Evolutionary conservation across 2,329 filamentous ascomycete genomes (phyloP), one percentile per base, ranked within the genome.

Genomic region (Colletotrichum lini): DNA sequence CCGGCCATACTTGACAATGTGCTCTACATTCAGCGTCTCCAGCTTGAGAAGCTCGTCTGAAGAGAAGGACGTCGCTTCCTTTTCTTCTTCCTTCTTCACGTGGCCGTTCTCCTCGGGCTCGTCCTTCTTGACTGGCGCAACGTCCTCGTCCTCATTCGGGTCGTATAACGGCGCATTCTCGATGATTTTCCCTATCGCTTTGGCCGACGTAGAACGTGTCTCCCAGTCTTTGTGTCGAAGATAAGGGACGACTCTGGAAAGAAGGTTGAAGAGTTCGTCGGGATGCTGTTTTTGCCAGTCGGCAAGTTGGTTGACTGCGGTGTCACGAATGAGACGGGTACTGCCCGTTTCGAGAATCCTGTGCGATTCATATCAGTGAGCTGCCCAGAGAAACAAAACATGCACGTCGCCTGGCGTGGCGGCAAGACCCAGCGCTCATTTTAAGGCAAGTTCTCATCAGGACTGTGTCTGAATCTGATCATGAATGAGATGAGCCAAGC

Each of bases 201-300:
- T 97, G 76, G 96, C 95, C 57, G 97, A 93, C 65, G 96, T 97
- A 72, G 93, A 95, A 76, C 97, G 89, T 35, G 96, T 99, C 79
- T 99, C 96, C 96, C 96, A 99, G 79, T 95, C 96, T 80, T 96
- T 98, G 76, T 96, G 96, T 70, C 94, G 91, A 40, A 99, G 88
- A 81, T 98, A 99, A 1, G 96, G 96, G n/a, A 99, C 92, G 42
- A 99, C 95, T 72, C 96, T 89, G 40, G 94, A 96, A 15, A 99
- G 88, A 8, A 99, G 88, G 79, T 98, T 98, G 84, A 98, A 98
- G 1, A 99, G 87, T 81, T 99, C 97, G 83, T 99, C 96, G 0
- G 96, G 96, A 78, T 98, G 96, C 81, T 96, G 94, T 80, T 98
- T 98, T 83, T 99, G 97, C 82, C 98, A 96, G 83, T 99, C 96